These are phyloP conservation scores for Daedalea quercina DNA, from an alignment of 768 basidiomycete genomes.

Conservation along the genomic window DNA sequence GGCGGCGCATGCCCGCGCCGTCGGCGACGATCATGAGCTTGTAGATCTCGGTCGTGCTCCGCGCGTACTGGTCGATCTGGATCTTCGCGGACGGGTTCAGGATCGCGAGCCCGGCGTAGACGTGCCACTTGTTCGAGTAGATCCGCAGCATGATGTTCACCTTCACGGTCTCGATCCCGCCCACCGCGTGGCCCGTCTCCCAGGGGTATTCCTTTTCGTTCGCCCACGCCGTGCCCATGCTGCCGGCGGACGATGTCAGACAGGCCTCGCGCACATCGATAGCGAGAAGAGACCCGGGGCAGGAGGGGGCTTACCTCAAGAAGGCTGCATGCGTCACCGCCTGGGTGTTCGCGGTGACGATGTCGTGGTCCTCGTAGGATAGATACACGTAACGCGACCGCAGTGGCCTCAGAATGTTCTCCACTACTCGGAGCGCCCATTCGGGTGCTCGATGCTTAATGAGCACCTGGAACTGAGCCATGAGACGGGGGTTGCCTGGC, in stretches of 20 bases:
- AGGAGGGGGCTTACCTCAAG: constrained; percentile 51
- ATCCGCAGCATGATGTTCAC: constrained; percentile 96
- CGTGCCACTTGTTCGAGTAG: constrained; percentile 97
- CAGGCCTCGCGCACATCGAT: background rate
- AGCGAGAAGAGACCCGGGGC: background rate
- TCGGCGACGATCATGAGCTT: constrained; percentile 83
- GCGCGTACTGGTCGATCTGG: constrained; percentile 90
- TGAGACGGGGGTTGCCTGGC: background rate
- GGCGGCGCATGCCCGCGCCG: constrained; percentile 48
- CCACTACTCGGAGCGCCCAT: constrained; percentile 69
- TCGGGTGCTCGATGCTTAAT: constrained; percentile 81
- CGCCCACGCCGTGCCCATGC: constrained; percentile 98
- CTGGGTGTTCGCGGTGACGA: constrained; percentile 96
- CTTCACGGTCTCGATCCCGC: constrained; percentile 97
- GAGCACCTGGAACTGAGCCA: constrained; percentile 52
- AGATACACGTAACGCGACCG: constrained; percentile 85
- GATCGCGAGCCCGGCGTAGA: constrained; percentile 97
- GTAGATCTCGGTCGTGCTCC: constrained; percentile 82
- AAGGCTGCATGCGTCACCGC: constrained; percentile 98
- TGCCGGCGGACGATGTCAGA: constrained; percentile 24
- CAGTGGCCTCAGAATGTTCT: constrained; percentile 74
- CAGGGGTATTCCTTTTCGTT: constrained; percentile 77
- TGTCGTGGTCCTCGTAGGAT: constrained; percentile 94
- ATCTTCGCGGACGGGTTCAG: constrained; percentile 84
- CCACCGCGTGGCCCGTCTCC: constrained; percentile 93